Base-by-base conservation (phyloP, 257 asterid species). In the Echites panduratus region DNA sequence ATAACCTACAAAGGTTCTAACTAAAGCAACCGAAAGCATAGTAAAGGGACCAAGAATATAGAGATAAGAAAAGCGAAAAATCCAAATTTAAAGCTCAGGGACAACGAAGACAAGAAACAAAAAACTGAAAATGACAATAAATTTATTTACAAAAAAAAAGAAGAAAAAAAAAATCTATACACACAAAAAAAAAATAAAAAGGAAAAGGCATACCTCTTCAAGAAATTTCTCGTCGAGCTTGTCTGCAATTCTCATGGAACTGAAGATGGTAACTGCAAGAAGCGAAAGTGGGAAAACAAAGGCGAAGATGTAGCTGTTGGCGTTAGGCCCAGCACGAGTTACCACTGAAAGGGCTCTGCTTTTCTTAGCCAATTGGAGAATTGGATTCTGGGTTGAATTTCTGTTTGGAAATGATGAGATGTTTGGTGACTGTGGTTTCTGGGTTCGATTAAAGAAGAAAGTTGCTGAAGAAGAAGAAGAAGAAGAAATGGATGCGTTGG, bases 211-310 rank as follows among this genome's bases (percentile, higher is more conserved):
- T 70, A 88, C 96, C 96, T 90, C 96, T 80, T 90, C 96, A 14
- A 87, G 78, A 76, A 82, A 90, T 75, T 90, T 84, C 71, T 86
- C 76, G 81, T 90, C 96, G 64, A 90, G 93, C 82, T 84, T 76
- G 75, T 90, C 95, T 17, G 88, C 87, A 74, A 90, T 71, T 78
- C 85, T 82, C 1, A 83, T 62, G 14, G 96, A 79, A 48, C 91
- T 83, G 82, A 88, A 52, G 68, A 84, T 62, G 50, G 96, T 90
- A 52, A 79, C 80, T 0, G 85, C 95, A 50, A 90, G 89, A 54
- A 90, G 95, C 48, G 96, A 84, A 22, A 90, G 73, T 2, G 96
- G 96, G 74, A 90, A 80, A 35, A 85, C 73, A 67, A 90, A 84
- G 73, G 96, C 95, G 64, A 87, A 87, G 79, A 88, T 79, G 54